Conservation (phyloP, 2,329 filamentous ascomycete genomes). For the Talaromyces funiculosus region DNA sequence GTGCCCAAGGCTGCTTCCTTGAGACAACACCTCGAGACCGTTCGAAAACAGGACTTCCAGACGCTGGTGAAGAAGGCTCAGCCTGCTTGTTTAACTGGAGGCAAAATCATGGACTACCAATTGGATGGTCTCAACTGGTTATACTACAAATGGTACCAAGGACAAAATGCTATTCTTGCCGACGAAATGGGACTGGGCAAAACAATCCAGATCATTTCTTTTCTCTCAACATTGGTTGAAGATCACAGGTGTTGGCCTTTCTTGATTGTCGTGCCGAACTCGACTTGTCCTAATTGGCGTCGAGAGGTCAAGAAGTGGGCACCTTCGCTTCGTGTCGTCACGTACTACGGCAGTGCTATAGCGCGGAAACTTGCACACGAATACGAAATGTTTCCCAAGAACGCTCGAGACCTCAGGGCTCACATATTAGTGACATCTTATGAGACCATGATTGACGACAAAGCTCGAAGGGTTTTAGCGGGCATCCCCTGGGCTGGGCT, state of each 20-base stretch:
- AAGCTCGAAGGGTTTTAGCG: constrained; percentile 60
- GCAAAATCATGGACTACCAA: constrained; percentile 89
- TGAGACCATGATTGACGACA: constrained; percentile 73
- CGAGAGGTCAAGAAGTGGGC: constrained; percentile 94
- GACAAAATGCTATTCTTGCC: constrained; percentile 82
- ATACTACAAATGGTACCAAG: constrained; percentile 77
- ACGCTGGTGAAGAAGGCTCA: constrained; percentile 64
- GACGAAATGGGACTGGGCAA: constrained; percentile 99
- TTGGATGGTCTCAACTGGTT: constrained; percentile 93
- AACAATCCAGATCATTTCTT: constrained; percentile 84
- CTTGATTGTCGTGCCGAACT: constrained; percentile 86
- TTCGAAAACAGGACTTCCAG: constrained; percentile 62
- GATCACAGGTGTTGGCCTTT: constrained; percentile 80
- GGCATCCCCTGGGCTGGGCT: constrained; percentile 77
- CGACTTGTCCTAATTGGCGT: constrained; percentile 96
- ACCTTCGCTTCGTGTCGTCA: constrained; percentile 78
- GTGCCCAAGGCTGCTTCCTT: constrained; percentile 52
- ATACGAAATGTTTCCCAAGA: constrained; percentile 74
- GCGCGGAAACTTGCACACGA: constrained; percentile 71
- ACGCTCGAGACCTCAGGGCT: constrained; percentile 64
- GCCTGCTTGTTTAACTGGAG: constrained; percentile 66
- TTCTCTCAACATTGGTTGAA: constrained; percentile 68
- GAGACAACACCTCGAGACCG: constrained; percentile 61
- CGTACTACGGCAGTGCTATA: constrained; percentile 74
- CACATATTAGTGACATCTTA: constrained; percentile 95